A percentile compares a stretch with the other conserved stretches of the same genome.
phyloP scores from a whole-genome alignment of 305 asterid genomes.

The Solanum hybrid region DNA sequence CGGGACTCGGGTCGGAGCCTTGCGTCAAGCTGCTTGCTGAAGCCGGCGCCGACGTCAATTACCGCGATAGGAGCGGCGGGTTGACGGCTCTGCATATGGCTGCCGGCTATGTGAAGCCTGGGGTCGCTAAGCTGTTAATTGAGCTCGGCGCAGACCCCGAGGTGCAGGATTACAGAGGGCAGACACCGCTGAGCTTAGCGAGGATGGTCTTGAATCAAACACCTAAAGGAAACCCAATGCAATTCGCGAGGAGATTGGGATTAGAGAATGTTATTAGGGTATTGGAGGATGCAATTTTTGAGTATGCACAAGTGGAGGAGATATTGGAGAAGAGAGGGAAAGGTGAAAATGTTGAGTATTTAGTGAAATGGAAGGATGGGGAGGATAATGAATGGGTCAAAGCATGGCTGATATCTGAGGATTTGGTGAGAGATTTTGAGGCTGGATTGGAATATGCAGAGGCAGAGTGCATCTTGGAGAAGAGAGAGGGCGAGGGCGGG shows the following conservation, averaged over 20 bases:
- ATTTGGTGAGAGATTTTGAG: slow-evolving; percentile 67
- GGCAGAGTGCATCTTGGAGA: slow-evolving; percentile 59
- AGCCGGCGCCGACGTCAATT: slow-evolving; percentile 60
- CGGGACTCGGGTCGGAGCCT: slow-evolving; percentile 83
- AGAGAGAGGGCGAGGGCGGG: slow-evolving; percentile 43
- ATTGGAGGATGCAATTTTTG: slow-evolving; percentile 64
- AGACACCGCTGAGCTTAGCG: slow-evolving; percentile 69
- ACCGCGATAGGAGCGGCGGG: slow-evolving; percentile 52
- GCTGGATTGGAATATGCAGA: slow-evolving; percentile 86
- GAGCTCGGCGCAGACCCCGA: slow-evolving; percentile 65
- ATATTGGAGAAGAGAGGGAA: slow-evolving; percentile 82
- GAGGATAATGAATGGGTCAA: slow-evolving; percentile 84
- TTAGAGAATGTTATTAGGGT: slow-evolving; percentile 50
- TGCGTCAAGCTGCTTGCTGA: slow-evolving; percentile 56
- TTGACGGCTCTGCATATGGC: slow-evolving; percentile 84
- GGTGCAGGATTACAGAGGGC: slow-evolving; percentile 46
- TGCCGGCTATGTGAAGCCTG: slow-evolving; percentile 75
- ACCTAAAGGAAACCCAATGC: slow-evolving; percentile 52
- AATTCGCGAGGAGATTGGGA: slow-evolving; percentile 73
- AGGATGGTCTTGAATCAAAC: slow-evolving; percentile 55
- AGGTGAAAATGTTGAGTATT: slow-evolving; percentile 57
- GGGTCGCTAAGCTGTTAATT: slow-evolving; percentile 45
- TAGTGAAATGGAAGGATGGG: slow-evolving; percentile 84
- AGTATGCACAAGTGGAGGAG: slow-evolving; percentile 77
- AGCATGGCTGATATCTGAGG: slow-evolving; percentile 47